A percentile compares a stretch with the other conserved stretches of the same genome.
These are phyloP conservation scores for Monsonia emarginata DNA, from an alignment of 441 rosid species.

Conservation along the genomic window DNA sequence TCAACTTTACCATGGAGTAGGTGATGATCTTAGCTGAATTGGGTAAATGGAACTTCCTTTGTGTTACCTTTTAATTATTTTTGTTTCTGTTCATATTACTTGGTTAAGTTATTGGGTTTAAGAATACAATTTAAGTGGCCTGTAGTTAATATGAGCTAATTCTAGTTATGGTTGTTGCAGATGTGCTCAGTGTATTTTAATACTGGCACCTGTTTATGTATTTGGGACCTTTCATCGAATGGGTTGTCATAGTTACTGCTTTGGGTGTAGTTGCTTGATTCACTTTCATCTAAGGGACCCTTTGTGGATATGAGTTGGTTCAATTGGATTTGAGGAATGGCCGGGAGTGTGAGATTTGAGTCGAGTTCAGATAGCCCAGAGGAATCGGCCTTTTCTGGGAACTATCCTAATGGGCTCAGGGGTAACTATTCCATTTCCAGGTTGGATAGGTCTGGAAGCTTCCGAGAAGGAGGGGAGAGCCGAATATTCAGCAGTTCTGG, in stretches of 20 bases:
- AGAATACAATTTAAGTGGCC: neutral
- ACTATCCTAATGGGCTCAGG: conserved; percentile 38
- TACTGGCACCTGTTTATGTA: conserved; percentile 6
- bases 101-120: conserved; percentile 1
- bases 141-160: conserved; percentile 8
- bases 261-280: conserved; percentile 8
- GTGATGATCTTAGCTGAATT: neutral
- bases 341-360: conserved; percentile 39
- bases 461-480: conserved; percentile 35
- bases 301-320: conserved; percentile 19
- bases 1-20: neutral
- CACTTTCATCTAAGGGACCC: neutral
- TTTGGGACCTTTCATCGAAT: conserved; percentile 8
- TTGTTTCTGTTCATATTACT: neutral
- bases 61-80: neutral
- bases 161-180: conserved; percentile 17
- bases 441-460: conserved; percentile 50
- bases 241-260: neutral
- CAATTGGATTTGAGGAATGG: conserved; percentile 25
- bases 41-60: neutral
- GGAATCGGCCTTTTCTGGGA: conserved; percentile 33
- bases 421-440: conserved; percentile 28
- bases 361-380: conserved; percentile 33
- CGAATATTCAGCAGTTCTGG: conserved; percentile 30
- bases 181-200: neutral